Conservation (phyloP, 139 green algal genomes). For the Edaphochlamys debaryana region DNA sequence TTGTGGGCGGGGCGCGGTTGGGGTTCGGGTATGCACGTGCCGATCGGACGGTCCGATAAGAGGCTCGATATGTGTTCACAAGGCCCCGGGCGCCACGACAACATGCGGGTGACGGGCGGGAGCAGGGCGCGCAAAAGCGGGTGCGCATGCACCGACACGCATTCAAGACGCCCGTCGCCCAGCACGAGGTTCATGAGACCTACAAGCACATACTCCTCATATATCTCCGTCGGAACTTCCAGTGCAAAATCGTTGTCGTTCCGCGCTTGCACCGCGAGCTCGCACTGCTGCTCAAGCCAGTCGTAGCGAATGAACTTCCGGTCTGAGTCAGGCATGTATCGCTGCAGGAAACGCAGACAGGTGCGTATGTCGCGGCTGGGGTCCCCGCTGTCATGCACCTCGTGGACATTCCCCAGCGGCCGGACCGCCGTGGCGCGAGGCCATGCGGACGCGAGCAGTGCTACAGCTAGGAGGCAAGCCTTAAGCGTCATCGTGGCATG, state of each 20-base stretch:
- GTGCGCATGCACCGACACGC: not conserved
- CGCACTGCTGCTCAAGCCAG: not conserved
- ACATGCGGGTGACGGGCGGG: too few relatives aligned
- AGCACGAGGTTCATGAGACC: not conserved
- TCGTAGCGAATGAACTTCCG: not conserved
- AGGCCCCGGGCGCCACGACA: too few relatives aligned
- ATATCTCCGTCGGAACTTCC: slow-evolving; percentile 52
- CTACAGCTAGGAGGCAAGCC: too few relatives aligned
- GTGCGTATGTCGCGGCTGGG: not conserved
- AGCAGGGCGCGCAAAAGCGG: not conserved
- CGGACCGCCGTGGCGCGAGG: too few relatives aligned
- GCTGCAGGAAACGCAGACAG: not conserved
- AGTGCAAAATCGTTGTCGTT: slow-evolving; percentile 36
- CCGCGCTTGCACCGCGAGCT: slow-evolving; percentile 40
- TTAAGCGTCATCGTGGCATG: too few relatives aligned
- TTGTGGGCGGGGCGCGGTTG: too few relatives aligned
- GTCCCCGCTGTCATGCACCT: too few relatives aligned
- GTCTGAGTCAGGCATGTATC: slow-evolving; percentile 3
- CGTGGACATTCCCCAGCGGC: too few relatives aligned
- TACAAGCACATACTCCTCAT: slow-evolving; percentile 56
- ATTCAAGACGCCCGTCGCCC: not conserved
- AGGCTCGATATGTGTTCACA: too few relatives aligned
- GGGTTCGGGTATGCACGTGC: too few relatives aligned
- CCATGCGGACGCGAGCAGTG: too few relatives aligned
- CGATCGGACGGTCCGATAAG: too few relatives aligned